These are phyloP conservation scores for Pythium coloratum DNA, from an alignment of 352 stramenopile species.

Conservation along the genomic window DNA sequence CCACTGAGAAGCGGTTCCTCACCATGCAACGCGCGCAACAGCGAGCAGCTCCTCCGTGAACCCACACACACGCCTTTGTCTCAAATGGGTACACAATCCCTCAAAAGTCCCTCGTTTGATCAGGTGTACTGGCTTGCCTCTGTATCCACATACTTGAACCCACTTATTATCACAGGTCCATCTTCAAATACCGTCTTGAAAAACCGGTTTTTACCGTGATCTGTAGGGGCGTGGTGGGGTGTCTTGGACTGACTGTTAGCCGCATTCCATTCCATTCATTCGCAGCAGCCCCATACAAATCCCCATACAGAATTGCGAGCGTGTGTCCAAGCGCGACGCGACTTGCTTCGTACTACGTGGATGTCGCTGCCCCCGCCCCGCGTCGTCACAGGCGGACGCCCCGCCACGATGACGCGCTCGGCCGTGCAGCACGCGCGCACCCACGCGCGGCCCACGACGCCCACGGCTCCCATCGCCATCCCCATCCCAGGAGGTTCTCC, in stretches of 20 bases:
- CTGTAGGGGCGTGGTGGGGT: neutral
- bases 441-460: conserved; percentile 8
- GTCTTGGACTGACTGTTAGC: neutral
- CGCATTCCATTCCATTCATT: neutral
- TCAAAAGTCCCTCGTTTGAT: neutral
- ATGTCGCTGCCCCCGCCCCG: neutral
- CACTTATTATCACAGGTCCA: neutral
- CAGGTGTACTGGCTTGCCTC: neutral
- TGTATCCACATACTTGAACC: neutral
- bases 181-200: neutral
- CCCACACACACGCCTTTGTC: too few species aligned
- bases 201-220: neutral
- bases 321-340: too few species aligned
- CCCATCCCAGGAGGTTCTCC: neutral
- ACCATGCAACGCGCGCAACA: conserved; percentile 13
- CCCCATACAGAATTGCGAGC: neutral
- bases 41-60: neutral
- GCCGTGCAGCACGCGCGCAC: conserved; percentile 25
- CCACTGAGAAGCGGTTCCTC: conserved; percentile 8
- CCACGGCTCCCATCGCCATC: neutral
- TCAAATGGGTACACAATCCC: neutral
- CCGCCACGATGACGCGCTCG: conserved; percentile 28
- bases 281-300: neutral
- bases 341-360: neutral
- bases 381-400: conserved; percentile 21